Evolutionary conservation across 768 basidiomycete species (phyloP).

Genomic region (Pleurotus ostreatus): DNA sequence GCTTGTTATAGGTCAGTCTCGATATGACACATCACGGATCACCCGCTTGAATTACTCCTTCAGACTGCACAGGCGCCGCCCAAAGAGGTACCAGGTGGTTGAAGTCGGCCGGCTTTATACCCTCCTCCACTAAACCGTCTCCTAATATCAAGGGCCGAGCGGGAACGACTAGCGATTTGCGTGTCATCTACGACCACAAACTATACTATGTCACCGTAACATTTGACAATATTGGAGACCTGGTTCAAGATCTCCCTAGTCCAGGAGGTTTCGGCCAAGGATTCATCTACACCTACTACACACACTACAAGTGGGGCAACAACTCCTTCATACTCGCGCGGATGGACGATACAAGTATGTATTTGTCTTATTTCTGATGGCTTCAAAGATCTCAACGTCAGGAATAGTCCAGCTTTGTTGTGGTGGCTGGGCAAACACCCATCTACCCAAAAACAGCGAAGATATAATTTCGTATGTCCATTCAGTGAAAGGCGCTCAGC

Average conservation of each 20-base stretch:
- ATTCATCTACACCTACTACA: conserved; percentile 4
- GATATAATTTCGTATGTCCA: not conserved
- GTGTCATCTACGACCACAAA: conserved; percentile 11
- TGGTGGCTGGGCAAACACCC: conserved; percentile 1
- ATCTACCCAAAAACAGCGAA: not conserved
- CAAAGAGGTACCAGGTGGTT: conserved; percentile 18
- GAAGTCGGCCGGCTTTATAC: conserved; percentile 7
- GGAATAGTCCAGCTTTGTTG: conserved; percentile 5
- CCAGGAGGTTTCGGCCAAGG: conserved; percentile 7
- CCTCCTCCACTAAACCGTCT: not conserved
- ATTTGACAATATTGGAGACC: conserved; percentile 13
- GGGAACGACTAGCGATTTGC: not conserved
- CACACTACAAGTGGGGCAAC: not conserved
- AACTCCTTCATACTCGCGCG: not conserved
- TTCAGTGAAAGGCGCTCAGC: not conserved
- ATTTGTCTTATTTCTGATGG: no score
- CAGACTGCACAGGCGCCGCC: conserved; percentile 19
- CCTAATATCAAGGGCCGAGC: not conserved
- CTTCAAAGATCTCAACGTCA: not conserved
- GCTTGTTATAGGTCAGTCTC: conserved; percentile 5
- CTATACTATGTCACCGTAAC: conserved; percentile 14
- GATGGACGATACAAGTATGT: conserved; percentile 11
- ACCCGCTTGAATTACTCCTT: not conserved
- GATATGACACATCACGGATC: not conserved
- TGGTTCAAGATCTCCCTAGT: conserved; percentile 11